Conservation (phyloP, 768 basidiomycete genomes). For the Gelatoporia subvermispora region DNA sequence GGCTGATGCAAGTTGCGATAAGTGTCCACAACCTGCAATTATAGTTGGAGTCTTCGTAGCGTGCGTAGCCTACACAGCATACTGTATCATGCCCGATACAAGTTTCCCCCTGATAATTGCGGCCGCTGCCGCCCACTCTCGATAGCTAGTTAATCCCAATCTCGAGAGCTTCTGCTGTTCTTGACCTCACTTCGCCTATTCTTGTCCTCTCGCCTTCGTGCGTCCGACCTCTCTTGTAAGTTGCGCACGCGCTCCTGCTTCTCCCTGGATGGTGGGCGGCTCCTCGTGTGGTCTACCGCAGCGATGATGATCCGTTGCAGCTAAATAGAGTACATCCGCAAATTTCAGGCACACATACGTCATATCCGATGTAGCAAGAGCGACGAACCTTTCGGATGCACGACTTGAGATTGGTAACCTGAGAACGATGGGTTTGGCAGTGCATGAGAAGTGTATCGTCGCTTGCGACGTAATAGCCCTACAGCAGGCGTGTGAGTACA, state of each 20-base stretch:
- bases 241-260: slow-evolving; percentile 51
- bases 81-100: too few relatives aligned
- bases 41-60: too few relatives aligned
- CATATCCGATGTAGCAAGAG: slow-evolving; percentile 2
- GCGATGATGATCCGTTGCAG: slow-evolving; percentile 51
- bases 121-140: too few relatives aligned
- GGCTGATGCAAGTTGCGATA: too few relatives aligned
- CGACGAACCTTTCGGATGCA: slow-evolving; percentile 56
- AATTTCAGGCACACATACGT: slow-evolving; percentile 2
- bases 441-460: too few relatives aligned
- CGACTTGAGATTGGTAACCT: slow-evolving; percentile 70
- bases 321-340: slow-evolving; percentile 27
- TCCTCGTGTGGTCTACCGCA: slow-evolving; percentile 42
- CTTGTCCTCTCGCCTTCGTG: slow-evolving; percentile 46
- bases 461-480: too few relatives aligned
- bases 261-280: slow-evolving; percentile 44
- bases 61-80: too few relatives aligned
- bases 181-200: slow-evolving; percentile 49
- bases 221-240: slow-evolving; percentile 42
- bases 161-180: slow-evolving; percentile 20
- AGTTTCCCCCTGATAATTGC: too few relatives aligned
- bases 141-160: slow-evolving; percentile 15
- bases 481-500: too few relatives aligned
- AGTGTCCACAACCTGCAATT: too few relatives aligned
- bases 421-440: slow-evolving; percentile 53